A percentile compares a stretch with the other conserved stretches of the same genome.
phyloP scores from a whole-genome alignment of 352 stramenopile genomes.

The Phytophthora tubulina region DNA sequence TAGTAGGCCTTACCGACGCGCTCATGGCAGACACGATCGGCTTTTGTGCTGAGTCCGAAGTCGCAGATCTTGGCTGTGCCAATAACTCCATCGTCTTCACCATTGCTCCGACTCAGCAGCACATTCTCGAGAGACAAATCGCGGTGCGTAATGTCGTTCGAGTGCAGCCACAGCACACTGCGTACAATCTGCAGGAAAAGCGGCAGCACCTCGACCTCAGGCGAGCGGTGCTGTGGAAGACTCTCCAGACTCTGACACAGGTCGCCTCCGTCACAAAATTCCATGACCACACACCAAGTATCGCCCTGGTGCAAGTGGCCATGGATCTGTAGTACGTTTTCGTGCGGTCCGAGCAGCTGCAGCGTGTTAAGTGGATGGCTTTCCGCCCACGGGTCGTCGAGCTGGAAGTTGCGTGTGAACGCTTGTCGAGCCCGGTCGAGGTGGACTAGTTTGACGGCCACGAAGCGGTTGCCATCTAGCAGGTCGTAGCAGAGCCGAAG shows the following conservation, averaged over 20 bases:
- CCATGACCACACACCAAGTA: constrained; percentile 56
- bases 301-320: constrained; percentile 26
- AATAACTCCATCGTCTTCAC: not conserved
- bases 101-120: constrained; percentile 5
- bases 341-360: not conserved
- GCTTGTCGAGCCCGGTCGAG: not conserved
- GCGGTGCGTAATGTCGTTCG: constrained; percentile 55
- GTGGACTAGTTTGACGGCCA: not conserved
- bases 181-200: constrained; percentile 42
- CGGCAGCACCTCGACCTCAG: constrained; percentile 24
- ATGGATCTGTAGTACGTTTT: not conserved
- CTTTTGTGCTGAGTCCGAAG: constrained; percentile 61
- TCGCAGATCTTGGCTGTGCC: constrained; percentile 56
- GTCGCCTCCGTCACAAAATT: constrained; percentile 59
- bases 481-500: not conserved
- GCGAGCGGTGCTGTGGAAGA: constrained; percentile 24
- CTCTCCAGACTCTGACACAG: constrained; percentile 42
- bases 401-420: not conserved
- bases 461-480: not conserved
- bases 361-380: not conserved
- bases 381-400: not conserved
- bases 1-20: constrained; percentile 57
- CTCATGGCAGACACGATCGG: constrained; percentile 33
- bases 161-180: constrained; percentile 49
- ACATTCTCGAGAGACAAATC: constrained; percentile 69